phyloP scores from a whole-genome alignment of 768 basidiomycete genomes.

The Rhizopogon salebrosus region DNA sequence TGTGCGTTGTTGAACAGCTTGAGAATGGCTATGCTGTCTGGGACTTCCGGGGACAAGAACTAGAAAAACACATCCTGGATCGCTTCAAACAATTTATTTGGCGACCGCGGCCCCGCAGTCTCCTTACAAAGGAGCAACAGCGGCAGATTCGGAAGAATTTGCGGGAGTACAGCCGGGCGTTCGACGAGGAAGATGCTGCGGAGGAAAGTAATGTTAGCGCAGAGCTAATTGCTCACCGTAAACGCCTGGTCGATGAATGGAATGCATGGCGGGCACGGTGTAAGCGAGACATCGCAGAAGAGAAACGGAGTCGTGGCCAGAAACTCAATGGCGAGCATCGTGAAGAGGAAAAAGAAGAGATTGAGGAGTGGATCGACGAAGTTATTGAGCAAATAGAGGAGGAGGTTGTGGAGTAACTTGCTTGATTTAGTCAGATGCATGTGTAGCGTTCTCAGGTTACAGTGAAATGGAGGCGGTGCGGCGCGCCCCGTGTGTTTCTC shows the following conservation, averaged over 20 bases:
- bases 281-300: constrained; percentile 59
- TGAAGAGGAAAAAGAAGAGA: constrained; percentile 74
- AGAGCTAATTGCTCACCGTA: constrained; percentile 85
- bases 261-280: constrained; percentile 89
- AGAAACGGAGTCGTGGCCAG: constrained; percentile 36
- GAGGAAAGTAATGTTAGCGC: constrained; percentile 94
- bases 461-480: neutral
- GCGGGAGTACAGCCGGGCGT: constrained; percentile 83
- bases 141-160: constrained; percentile 82
- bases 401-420: constrained; percentile 48
- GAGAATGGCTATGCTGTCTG: constrained; percentile 96
- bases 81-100: constrained; percentile 99
- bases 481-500: neutral
- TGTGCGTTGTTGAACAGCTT: constrained; percentile 46
- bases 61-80: constrained; percentile 84
- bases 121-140: constrained; percentile 86
- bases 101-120: constrained; percentile 89
- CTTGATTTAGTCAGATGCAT: neutral
- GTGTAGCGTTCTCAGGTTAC: neutral
- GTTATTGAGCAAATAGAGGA: constrained; percentile 91
- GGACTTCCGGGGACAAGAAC: constrained; percentile 97
- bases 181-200: constrained; percentile 95
- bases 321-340: constrained; percentile 31
- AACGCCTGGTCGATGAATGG: constrained; percentile 96
- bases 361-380: constrained; percentile 93